Conservation (phyloP, 805 yeast genomes). For the Yarrowia sp. region DNA sequence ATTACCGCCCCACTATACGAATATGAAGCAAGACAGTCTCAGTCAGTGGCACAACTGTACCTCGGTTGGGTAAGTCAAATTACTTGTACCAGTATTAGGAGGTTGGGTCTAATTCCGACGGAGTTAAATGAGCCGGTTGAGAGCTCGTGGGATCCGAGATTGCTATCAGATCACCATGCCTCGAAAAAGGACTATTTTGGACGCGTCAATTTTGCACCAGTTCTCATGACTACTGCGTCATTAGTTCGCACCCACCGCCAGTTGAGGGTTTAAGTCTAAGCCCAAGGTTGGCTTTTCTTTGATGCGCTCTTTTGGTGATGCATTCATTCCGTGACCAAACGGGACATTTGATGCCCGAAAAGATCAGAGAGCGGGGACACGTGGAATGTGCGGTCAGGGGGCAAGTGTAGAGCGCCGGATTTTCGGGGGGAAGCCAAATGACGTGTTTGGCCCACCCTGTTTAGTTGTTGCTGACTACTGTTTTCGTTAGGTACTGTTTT, state of each 20-base stretch:
- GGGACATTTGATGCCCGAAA: conserved; percentile 1
- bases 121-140: neutral
- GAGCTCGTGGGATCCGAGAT: conserved; percentile 3
- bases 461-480: too few species aligned
- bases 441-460: too few species aligned
- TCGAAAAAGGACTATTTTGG: neutral
- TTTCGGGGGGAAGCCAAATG: too few species aligned
- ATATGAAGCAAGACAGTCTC: conserved; percentile 22
- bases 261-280: conserved; percentile 9
- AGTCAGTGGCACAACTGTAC: neutral
- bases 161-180: conserved; percentile 18
- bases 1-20: neutral
- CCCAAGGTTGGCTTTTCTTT: conserved; percentile 6
- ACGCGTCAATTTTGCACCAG: conserved; percentile 3
- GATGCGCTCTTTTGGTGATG: conserved; percentile 25
- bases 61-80: too few species aligned
- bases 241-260: conserved; percentile 7
- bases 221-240: conserved; percentile 22
- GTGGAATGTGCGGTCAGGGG: conserved; percentile 2
- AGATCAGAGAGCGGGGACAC: neutral
- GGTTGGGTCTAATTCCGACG: neutral
- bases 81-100: too few species aligned
- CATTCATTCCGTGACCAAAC: conserved; percentile 1
- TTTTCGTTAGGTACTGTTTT: too few species aligned
- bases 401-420: too few species aligned